A percentile compares a stretch with the other conserved stretches of the same genome.
These are phyloP conservation scores for Talaromyces marneffei DNA, from an alignment of 2,329 filamentous ascomycete genomes.

Conservation along the genomic window DNA sequence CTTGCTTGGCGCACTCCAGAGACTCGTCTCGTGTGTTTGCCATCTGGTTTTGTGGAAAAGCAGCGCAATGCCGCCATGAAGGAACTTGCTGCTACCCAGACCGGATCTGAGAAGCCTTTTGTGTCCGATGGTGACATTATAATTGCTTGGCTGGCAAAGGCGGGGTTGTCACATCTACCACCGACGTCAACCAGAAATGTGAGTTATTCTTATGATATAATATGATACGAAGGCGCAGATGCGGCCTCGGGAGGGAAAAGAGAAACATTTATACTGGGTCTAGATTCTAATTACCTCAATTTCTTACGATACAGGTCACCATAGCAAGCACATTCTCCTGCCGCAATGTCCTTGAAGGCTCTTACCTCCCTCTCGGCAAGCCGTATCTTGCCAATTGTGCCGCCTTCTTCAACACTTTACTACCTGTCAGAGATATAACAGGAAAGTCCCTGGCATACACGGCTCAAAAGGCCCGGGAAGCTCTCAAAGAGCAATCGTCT, in stretches of 20 bases:
- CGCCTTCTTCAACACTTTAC: not conserved
- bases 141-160: not conserved
- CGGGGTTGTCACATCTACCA: not conserved
- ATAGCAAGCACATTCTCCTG: not conserved
- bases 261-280: not conserved
- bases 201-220: not conserved
- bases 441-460: not conserved
- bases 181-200: not conserved
- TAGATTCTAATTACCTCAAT: not conserved
- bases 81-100: not conserved
- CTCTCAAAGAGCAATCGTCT: not conserved
- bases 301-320: not conserved
- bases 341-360: not conserved
- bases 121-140: not conserved
- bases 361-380: not conserved
- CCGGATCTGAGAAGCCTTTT: not conserved
- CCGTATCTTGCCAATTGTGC: not conserved
- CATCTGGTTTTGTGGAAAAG: not conserved
- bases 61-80: not conserved
- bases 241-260: not conserved
- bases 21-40: not conserved
- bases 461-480: not conserved
- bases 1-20: not conserved
- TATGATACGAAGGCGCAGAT: not conserved
- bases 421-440: not conserved